phyloP scores from a whole-genome alignment of 441 rosid genomes.

The Pelargonium cotyledonis region DNA sequence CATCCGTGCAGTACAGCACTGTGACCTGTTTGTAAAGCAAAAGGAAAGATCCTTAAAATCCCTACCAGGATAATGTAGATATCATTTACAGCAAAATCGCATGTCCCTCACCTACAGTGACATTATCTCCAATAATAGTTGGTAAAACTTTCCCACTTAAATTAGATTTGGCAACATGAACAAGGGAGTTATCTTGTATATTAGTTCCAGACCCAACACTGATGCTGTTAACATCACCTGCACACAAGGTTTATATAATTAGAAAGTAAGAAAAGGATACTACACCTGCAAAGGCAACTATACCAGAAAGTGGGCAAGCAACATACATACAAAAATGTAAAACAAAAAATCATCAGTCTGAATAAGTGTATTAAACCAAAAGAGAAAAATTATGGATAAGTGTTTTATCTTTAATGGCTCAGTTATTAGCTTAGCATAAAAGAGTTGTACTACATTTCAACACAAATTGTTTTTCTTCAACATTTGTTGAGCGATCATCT shows the following conservation, averaged over 20 bases:
- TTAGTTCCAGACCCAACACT: slow-evolving; percentile 83
- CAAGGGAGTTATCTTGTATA: slow-evolving; percentile 69
- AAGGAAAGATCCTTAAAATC: neutral
- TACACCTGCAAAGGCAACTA: neutral
- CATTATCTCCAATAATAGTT: slow-evolving; percentile 79
- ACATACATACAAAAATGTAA: neutral
- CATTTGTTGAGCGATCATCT: neutral
- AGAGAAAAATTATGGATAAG: neutral
- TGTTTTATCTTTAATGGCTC: neutral
- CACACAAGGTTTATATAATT: slow-evolving; percentile 13
- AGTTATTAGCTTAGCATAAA: neutral
- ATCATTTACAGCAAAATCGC: slow-evolving; percentile 7
- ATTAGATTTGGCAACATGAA: slow-evolving; percentile 48
- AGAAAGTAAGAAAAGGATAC: neutral
- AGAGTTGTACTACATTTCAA: neutral
- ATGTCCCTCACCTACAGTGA: slow-evolving; percentile 64
- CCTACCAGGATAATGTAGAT: neutral
- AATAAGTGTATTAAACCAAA: neutral
- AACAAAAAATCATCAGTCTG: neutral
- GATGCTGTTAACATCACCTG: slow-evolving; percentile 83
- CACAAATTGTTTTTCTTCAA: neutral
- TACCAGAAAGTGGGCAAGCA: neutral
- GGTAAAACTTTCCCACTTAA: slow-evolving; percentile 87
- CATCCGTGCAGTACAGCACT: slow-evolving; percentile 96
- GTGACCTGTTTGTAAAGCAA: slow-evolving; percentile 52